Conservation (phyloP, 768 basidiomycete species). For the Pilatotrama ljubarskyi region DNA sequence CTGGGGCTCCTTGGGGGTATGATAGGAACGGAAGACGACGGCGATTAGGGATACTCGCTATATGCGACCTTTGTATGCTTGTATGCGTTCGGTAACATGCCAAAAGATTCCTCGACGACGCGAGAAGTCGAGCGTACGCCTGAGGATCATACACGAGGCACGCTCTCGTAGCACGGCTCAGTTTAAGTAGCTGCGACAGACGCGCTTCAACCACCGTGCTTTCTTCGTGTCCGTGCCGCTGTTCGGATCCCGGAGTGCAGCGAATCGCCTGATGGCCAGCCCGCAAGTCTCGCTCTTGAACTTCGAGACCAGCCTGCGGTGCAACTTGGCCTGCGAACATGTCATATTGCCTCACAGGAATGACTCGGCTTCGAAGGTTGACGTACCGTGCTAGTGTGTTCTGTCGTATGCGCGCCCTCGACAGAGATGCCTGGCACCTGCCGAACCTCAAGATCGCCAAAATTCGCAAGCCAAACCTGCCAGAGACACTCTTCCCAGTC, state of each 20-base stretch:
- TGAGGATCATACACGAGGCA: background rate
- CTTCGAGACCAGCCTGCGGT: conserved; percentile 46
- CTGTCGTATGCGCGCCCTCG: conserved; percentile 25
- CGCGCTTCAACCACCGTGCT: conserved; percentile 56
- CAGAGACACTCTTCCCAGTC: conserved; percentile 71
- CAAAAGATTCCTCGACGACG: too few species aligned
- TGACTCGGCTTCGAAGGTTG: background rate
- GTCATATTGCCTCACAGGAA: background rate
- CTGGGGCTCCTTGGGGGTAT: too few species aligned
- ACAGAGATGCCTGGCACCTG: conserved; percentile 8
- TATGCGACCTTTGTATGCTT: too few species aligned
- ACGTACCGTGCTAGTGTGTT: conserved; percentile 15
- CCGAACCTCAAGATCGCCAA: conserved; percentile 40
- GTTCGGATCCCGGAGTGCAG: conserved; percentile 35
- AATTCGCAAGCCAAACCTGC: conserved; percentile 59
- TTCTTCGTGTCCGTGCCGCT: conserved; percentile 42
- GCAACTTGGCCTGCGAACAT: conserved; percentile 37
- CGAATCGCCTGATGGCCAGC: conserved; percentile 43
- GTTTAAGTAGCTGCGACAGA: conserved; percentile 45
- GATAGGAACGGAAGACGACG: too few species aligned
- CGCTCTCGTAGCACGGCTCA: background rate
- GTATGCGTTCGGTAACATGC: too few species aligned
- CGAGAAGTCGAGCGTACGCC: too few species aligned
- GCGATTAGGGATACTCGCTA: too few species aligned
- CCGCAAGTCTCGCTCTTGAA: conserved; percentile 58